Evolutionary conservation across 2,329 filamentous ascomycete genomes (phyloP).

Genomic region (Aspergillus bombycis): DNA sequence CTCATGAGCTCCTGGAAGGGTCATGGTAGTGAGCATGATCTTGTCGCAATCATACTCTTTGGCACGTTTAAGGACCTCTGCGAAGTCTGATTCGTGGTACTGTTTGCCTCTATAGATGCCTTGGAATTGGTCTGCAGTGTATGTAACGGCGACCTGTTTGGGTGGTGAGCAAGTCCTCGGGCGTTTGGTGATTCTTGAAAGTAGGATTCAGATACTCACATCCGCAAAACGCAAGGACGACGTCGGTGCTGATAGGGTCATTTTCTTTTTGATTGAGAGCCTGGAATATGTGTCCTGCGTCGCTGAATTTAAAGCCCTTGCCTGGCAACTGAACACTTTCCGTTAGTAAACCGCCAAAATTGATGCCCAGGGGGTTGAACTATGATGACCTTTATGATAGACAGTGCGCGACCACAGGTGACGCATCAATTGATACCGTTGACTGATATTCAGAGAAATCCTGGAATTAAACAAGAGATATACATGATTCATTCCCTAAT

Average conservation of each 20-base stretch:
- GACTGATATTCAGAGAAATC: not conserved
- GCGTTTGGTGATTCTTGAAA: not conserved
- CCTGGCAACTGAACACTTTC: not conserved
- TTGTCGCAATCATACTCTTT: constrained; percentile 25
- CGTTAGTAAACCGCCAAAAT: not conserved
- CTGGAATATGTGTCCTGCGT: not conserved
- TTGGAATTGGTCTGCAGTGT: constrained; percentile 46
- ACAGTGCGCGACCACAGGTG: not conserved
- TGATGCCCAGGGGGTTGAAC: not conserved
- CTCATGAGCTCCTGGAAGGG: constrained; percentile 45
- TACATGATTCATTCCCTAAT: not conserved
- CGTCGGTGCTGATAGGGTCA: not conserved
- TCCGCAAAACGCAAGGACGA: constrained; percentile 15
- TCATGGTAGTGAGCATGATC: constrained; percentile 39
- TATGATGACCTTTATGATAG: not conserved
- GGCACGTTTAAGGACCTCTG: constrained; percentile 28
- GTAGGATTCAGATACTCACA: constrained; percentile 5
- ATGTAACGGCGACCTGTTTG: constrained; percentile 32
- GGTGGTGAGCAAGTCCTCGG: not conserved
- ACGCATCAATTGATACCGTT: not conserved
- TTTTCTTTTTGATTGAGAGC: not conserved
- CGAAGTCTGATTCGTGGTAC: constrained; percentile 52
- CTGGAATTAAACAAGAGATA: not conserved
- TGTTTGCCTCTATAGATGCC: constrained; percentile 56
- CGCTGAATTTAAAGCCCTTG: not conserved